Evolutionary conservation across 1,284 basidiomycete genomes (phyloP), one percentile per base, ranked within the genome.

Genomic region (Taiwanofungus camphoratus): DNA sequence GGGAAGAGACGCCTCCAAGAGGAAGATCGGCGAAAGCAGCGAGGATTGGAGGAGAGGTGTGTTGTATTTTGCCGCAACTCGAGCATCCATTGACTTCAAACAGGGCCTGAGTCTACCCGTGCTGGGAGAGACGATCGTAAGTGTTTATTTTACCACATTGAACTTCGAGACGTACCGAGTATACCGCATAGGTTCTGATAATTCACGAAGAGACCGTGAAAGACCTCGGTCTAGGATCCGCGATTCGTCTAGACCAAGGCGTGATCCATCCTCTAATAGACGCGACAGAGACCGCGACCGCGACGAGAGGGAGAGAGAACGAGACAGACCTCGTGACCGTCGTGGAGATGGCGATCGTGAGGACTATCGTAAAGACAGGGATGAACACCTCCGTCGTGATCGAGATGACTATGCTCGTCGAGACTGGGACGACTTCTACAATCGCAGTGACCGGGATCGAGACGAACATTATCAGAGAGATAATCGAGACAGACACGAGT

Each of bases 31-130:
- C 31, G 87, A 88, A 59, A 69, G 68, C 32, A 79, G 75, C 52
- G 85, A 89, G 53, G 86, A 89, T 58, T 89, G 86, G 86, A 73
- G 86, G 57, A 74, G 83, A 76, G 82, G 86, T 87, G 54, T 48
- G 68, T 60, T 32, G 29, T 32, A 36, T 40, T 37, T 41, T 15
- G 11, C 18, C 21, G 5, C 16, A 19, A 23, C 29, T 33, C 19
- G 18, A 24, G 15, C 27, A 37, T 33, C 24, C 29, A 29, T 39
- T 27, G 31, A 39, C 18, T 36, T n/a, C 18, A n/a, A n/a, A 26
- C 41, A 79, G 74, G 72, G 42, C 57, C 67, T 42, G 80, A 83
- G 52, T 60, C 70, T 36, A 60, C 65, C 46, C 71, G 81, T 44
- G 58, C 70, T 36, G 63, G 65, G 48, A 73, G 76, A 36, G 79